These are phyloP conservation scores for Mimosa pudica DNA, from an alignment of 306 rosid genomes.

Conservation along the genomic window DNA sequence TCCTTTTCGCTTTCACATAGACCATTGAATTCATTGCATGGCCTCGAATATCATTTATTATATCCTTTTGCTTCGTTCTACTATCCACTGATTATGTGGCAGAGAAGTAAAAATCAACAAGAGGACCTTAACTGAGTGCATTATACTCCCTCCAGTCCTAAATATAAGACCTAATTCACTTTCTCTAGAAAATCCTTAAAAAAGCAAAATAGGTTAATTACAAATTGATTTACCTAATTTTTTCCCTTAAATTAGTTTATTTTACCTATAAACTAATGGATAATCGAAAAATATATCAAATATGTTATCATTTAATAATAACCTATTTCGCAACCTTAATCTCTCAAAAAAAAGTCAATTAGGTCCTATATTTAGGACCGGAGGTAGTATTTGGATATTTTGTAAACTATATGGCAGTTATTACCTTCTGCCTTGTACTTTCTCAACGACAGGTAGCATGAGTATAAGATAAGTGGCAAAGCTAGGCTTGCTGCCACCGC, in stretches of 20 bases:
- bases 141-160: too few species aligned
- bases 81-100: constrained; percentile 14
- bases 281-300: too few species aligned
- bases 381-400: neutral
- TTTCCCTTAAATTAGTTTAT: too few species aligned
- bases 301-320: too few species aligned
- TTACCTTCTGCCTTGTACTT: constrained; percentile 6
- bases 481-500: constrained; percentile 22
- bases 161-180: too few species aligned
- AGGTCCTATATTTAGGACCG: too few species aligned
- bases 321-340: too few species aligned
- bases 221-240: too few species aligned
- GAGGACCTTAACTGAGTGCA: neutral
- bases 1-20: constrained; percentile 2
- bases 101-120: neutral
- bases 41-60: constrained; percentile 29
- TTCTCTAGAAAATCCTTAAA: too few species aligned
- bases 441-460: neutral
- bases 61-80: neutral
- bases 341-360: too few species aligned
- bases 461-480: constrained; percentile 4
- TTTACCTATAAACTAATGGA: too few species aligned
- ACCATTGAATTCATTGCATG: constrained; percentile 8
- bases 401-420: neutral
- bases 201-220: too few species aligned